Evolutionary conservation across 768 basidiomycete species (phyloP).

Genomic region (Dictyophora rubrovolvata): DNA sequence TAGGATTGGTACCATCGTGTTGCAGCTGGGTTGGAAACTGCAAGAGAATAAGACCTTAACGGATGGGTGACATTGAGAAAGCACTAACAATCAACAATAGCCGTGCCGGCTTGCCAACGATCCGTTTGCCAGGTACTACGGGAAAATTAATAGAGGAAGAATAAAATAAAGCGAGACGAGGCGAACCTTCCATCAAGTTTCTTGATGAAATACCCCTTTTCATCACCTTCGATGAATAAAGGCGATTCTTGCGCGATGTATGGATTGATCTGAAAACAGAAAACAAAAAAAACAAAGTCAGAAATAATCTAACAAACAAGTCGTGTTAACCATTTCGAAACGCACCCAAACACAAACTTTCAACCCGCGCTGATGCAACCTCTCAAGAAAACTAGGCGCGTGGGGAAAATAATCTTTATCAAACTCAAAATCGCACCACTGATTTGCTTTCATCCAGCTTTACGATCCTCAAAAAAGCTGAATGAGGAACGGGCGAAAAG

Average conservation of each 20-base stretch:
- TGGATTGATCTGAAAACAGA: constrained; percentile 40
- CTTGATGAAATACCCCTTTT: constrained; percentile 64
- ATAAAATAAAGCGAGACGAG: neutral
- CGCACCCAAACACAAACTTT: constrained; percentile 67
- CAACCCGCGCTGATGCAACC: constrained; percentile 51
- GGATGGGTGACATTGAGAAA: neutral
- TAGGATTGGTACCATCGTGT: constrained; percentile 46
- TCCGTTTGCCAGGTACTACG: constrained; percentile 55
- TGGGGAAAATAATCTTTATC: constrained; percentile 50
- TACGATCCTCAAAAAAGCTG: neutral
- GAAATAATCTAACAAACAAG: no score
- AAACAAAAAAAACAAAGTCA: neutral
- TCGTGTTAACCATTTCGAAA: no score
- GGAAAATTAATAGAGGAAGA: neutral
- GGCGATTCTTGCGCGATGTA: constrained; percentile 63
- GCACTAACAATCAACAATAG: constrained; percentile 40
- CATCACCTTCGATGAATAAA: constrained; percentile 57
- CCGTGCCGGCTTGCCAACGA: constrained; percentile 54
- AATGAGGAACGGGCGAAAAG: neutral
- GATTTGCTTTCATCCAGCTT: constrained; percentile 58
- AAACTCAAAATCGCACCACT: constrained; percentile 39
- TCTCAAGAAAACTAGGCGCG: constrained; percentile 49
- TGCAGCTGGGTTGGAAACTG: constrained; percentile 46
- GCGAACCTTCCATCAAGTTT: constrained; percentile 43
- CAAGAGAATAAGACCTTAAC: neutral